Evolutionary conservation across 345 rosid genomes (phyloP), one percentile per base, ranked within the genome.

Genomic region (Brassica carinata): DNA sequence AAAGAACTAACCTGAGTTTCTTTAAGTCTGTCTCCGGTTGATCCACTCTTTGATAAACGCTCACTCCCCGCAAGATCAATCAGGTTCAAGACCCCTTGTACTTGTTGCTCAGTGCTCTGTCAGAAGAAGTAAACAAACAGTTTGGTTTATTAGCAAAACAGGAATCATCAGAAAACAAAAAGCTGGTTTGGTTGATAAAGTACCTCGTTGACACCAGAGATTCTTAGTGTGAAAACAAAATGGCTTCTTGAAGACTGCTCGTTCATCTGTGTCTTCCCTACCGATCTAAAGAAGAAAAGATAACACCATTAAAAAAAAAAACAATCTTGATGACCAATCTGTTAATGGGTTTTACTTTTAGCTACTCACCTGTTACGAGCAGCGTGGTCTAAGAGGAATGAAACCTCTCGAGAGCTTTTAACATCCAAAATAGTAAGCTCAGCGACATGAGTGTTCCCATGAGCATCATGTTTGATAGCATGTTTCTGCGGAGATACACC

Each of bases 41-140:
- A 96, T 27, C 99, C 97, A 79, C 99, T 96, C 88, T 89, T 96
- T 0, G 96, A 90, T 59, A 96, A 94, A 19, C 99, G 98, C 83
- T 96, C 99, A 58, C 99, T 96, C 67, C 99, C 99, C 51, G 99
- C 99, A 78, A 96, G 96, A 88, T 96, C 99, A 73, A 96, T 93
- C 45, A 96, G 93, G 90, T 96, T 96, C 89, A 96, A 73, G 72
- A 96, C 88, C 17, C 99, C 96, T 86, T 96, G 99, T 68, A 90
- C 93, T 84, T 93, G 97, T 81, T 96, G 99, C 76, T 96, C 99
- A 3, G 96, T 96, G 85, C 92, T 87, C 99, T 96, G 72, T 17
- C 31, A 62, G 1, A 68, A 69, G 48, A 7, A 23, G 8, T 45
- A 6, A 5, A 18, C 9, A 57, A 9, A 19, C 59, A 6, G 15